These are phyloP conservation scores for Pythium aristosporum DNA, from an alignment of 352 stramenopile genomes.

Conservation along the genomic window DNA sequence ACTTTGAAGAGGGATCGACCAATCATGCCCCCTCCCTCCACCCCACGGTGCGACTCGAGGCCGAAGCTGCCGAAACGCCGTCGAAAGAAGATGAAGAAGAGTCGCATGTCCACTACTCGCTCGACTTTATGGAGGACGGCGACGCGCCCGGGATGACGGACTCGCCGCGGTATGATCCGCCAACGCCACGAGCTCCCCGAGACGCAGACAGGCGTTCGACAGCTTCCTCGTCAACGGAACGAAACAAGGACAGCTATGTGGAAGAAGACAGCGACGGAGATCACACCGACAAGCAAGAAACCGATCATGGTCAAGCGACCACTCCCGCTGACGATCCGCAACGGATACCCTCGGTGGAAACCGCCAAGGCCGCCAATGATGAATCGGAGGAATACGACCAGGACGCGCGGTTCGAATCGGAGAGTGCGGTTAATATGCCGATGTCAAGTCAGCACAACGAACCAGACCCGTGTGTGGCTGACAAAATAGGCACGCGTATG, in stretches of 20 bases:
- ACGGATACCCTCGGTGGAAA: neutral
- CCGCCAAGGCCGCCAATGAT: neutral
- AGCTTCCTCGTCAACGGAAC: constrained; percentile 1
- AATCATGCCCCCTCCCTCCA: neutral
- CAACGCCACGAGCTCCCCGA: neutral
- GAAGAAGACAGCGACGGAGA: constrained; percentile 22
- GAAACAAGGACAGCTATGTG: constrained; percentile 17
- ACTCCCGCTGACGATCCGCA: neutral
- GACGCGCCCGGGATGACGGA: neutral
- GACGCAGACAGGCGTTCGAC: neutral
- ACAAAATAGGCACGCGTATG: neutral
- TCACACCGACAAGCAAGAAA: neutral
- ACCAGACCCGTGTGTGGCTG: neutral
- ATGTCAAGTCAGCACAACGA: neutral
- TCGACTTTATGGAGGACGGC: constrained; percentile 67
- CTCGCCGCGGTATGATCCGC: neutral
- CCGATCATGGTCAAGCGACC: neutral
- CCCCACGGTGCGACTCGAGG: neutral
- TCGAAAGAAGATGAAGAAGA: constrained; percentile 13
- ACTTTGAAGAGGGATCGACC: constrained; percentile 52
- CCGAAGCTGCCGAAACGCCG: neutral
- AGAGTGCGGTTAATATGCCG: constrained; percentile 6
- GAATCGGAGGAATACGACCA: constrained; percentile 8
- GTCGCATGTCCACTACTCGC: constrained; percentile 64
- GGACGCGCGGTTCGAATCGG: constrained; percentile 19